Evolutionary conservation across 73 alveolate species (phyloP).

Genomic region (Tetrahymena borealis): DNA sequence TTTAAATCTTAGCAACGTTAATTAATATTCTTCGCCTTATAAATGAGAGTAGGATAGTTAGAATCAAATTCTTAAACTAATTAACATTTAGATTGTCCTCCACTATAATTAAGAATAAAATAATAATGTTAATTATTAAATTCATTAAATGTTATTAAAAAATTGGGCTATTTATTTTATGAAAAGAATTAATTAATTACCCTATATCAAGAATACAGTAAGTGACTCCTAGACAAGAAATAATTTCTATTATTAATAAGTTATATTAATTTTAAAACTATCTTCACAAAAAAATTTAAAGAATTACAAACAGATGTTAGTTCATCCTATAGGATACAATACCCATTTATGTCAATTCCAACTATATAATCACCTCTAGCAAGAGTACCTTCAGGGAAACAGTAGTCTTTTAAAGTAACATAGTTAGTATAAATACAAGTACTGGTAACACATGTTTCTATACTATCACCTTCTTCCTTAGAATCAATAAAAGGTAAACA

Average conservation of each 20-base stretch:
- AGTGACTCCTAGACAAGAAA: neutral
- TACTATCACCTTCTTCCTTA: neutral
- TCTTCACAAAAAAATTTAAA: neutral
- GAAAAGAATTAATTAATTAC: neutral
- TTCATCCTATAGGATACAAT: neutral
- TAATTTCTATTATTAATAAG: neutral
- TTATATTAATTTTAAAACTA: too few relatives aligned
- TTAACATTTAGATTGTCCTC: neutral
- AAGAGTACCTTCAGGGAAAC: neutral
- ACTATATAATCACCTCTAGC: neutral
- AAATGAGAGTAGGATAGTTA: neutral
- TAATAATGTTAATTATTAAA: neutral
- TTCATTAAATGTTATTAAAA: neutral
- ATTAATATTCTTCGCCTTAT: neutral
- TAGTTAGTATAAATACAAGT: neutral
- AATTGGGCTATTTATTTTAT: neutral
- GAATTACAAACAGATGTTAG: neutral
- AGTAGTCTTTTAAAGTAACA: neutral
- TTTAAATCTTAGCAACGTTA: neutral
- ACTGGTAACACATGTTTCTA: neutral
- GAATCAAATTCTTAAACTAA: neutral
- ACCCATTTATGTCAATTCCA: neutral
- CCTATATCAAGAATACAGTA: neutral
- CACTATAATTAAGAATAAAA: neutral
- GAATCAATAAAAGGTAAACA: neutral